Base-by-base conservation (phyloP, 768 basidiomycete genomes). In the Mycena venus region DNA sequence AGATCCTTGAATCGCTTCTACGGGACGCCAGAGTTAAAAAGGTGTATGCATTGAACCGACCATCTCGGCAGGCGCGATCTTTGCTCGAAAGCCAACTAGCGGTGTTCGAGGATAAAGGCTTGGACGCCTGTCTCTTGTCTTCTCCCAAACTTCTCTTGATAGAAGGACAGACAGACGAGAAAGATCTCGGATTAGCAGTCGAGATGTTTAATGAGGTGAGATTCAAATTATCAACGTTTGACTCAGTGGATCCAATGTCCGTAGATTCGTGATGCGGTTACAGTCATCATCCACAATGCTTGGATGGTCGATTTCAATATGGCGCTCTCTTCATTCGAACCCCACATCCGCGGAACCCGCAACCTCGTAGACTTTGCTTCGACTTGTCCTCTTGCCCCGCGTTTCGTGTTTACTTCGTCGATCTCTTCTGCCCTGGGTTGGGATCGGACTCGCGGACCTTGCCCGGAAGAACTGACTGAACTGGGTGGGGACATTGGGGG, bases 271-370 rank as follows among this genome's bases (percentile, higher is more conserved):
- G 49, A 70, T 42, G 78, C 79, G 6, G 78, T 80, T 4, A 84
- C 80, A 0, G 21, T 75, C 5, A 81, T 87, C 66, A 81, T 86
- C 2, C 84, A 86, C 64, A 84, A 80, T 42, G 87, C 88, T 7
- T 90, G 89, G 90, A 83, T 80, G 12, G 77, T 88, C 5, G 82
- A 88, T 59, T 88, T 88, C 74, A 87, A 88, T 40, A 72, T 84
- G 8, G 78, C 83, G 0, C 75, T 88, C 4, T 38, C 71, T 0
- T 86, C 86, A 2, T 87, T 83, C 68, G 84, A 87, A 65, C 75
- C 83, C 0, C 81, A 84, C 47, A 69, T 88, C 42, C 80, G 79
- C 1, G 84, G 83, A 5, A 80, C 79, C 3, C 70, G 83, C 27
- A 82, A 86, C 76, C 80, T 89, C 17, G 78, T 88, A 68, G 83